Percentiles rank a stretch among this genome's conserved stretches.
Evolutionary conservation across 768 basidiomycete genomes (phyloP).

Genomic region (Sarcomyxa edulis): DNA sequence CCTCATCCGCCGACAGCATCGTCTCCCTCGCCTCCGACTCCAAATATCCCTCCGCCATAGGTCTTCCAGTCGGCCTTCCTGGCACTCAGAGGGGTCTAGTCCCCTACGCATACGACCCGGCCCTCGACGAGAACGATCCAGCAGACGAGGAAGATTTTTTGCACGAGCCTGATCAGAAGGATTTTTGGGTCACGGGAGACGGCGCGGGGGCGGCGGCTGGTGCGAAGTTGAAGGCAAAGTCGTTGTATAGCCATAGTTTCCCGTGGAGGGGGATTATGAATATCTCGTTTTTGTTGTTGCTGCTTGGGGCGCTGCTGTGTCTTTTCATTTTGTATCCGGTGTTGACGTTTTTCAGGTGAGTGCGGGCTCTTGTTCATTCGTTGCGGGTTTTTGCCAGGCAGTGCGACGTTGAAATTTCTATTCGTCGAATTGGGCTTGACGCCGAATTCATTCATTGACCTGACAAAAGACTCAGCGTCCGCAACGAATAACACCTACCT

Average conservation of each 20-base stretch:
- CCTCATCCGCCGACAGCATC: conserved; percentile 34
- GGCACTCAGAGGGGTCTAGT: conserved; percentile 36
- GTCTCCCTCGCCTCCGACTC: conserved; percentile 53
- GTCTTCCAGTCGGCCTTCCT: conserved; percentile 3
- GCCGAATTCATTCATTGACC: no score
- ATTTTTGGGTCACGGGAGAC: no score
- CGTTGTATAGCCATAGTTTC: conserved; percentile 26
- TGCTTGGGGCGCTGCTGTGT: conserved; percentile 56
- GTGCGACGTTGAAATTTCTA: no score
- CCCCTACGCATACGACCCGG: conserved; percentile 70
- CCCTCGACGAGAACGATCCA: conserved; percentile 45
- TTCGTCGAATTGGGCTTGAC: no score
- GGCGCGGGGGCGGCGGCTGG: conserved; percentile 10
- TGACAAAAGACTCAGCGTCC: no score
- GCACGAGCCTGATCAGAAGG: conserved; percentile 64
- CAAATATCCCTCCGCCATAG: conserved; percentile 52
- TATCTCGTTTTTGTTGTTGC: conserved; percentile 57
- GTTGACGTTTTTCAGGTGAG: conserved; percentile 39
- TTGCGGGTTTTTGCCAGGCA: no score
- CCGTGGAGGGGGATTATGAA: conserved; percentile 55
- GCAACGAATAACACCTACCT: no score
- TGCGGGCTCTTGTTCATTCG: no score
- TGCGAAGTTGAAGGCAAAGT: no score
- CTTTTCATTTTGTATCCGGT: conserved; percentile 87
- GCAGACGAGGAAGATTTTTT: conserved; percentile 73